These are phyloP conservation scores for Pilaira anomala DNA, from an alignment of 192 early-diverging fungal species.

Conservation along the genomic window DNA sequence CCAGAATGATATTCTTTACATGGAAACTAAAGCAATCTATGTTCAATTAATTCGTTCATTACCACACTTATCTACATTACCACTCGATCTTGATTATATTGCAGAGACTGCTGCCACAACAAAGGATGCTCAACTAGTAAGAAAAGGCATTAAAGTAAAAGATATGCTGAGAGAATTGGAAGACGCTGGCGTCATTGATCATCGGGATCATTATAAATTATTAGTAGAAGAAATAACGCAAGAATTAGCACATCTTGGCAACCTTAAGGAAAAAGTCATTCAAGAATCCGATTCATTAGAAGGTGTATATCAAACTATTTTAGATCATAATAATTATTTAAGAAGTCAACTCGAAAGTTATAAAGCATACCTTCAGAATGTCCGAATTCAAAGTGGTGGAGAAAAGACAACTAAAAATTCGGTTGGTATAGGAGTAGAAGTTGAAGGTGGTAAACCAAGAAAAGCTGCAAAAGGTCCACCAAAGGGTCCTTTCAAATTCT, in stretches of 20 bases:
- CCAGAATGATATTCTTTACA: slow-evolving; percentile 92
- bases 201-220: slow-evolving; percentile 70
- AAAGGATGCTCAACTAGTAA: slow-evolving; percentile 82
- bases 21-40: slow-evolving; percentile 92
- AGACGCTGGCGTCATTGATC: slow-evolving; percentile 69
- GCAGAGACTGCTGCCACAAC: slow-evolving; percentile 86
- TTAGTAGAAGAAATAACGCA: slow-evolving; percentile 87
- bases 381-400: slow-evolving; percentile 66
- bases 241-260: slow-evolving; percentile 89
- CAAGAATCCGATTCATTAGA: slow-evolving; percentile 76
- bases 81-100: slow-evolving; percentile 64
- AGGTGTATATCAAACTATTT: slow-evolving; percentile 87
- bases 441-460: slow-evolving; percentile 44
- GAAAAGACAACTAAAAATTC: slow-evolving; percentile 39
- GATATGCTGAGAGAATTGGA: slow-evolving; percentile 91
- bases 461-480: slow-evolving; percentile 37
- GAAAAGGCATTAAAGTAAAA: slow-evolving; percentile 92
- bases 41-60: slow-evolving; percentile 91
- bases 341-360: slow-evolving; percentile 87
- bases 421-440: slow-evolving; percentile 65
- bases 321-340: slow-evolving; percentile 92
- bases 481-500: slow-evolving; percentile 76
- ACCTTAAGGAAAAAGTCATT: slow-evolving; percentile 82
- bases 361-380: slow-evolving; percentile 93
- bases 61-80: slow-evolving; percentile 58